Base-by-base conservation (phyloP, 176 grass and related monocot species). In the Musa schizocarpa region DNA sequence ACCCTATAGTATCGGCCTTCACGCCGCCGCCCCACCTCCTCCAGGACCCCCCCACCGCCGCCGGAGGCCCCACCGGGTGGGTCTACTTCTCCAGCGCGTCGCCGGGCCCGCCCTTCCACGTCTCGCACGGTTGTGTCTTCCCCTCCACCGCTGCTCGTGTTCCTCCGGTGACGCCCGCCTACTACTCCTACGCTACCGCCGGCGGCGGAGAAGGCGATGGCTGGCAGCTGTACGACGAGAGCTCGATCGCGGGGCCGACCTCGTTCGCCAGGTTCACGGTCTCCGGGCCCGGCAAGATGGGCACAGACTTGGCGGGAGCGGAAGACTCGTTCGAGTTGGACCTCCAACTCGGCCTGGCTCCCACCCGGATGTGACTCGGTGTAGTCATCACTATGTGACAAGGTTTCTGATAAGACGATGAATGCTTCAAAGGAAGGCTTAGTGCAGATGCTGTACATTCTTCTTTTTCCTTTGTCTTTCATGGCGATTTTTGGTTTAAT, bases 271-370 rank as follows among this genome's bases (percentile, higher is more conserved):
- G 84, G 69, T 89, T 89, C 74, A 82, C 84, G 8, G 62, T 73
- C 75, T 75, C 83, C 78, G 81, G 68, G 0, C 52, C 21, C 23
- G 51, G 77, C 24, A 51, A 80, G 65, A 79, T 72, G 57, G 17
- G 81, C 1, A 86, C 84, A 56, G 77, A 86, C 0, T 84, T 82
- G 52, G 79, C 82, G 21, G 77, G 73, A 62, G 50, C 86, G 21
- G 90, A 98, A 27, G 88, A 93, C 17, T 59, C 82, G 9, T 56
- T 98, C 75, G 90, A 88, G 63, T 82, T 98, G 25, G 94, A 98
- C 77, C 88, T 98, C 74, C 90, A 98, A 79, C 90, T 98, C 78
- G 89, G 94, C 79, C 92, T 96, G 8, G 92, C 92, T 12, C 88
- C 88, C 0, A 83, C 92, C 58, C 81, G 92, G 21, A 89, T 79